These are phyloP conservation scores for Mrakia blollopis DNA, from an alignment of 768 basidiomycete genomes.

Conservation along the genomic window DNA sequence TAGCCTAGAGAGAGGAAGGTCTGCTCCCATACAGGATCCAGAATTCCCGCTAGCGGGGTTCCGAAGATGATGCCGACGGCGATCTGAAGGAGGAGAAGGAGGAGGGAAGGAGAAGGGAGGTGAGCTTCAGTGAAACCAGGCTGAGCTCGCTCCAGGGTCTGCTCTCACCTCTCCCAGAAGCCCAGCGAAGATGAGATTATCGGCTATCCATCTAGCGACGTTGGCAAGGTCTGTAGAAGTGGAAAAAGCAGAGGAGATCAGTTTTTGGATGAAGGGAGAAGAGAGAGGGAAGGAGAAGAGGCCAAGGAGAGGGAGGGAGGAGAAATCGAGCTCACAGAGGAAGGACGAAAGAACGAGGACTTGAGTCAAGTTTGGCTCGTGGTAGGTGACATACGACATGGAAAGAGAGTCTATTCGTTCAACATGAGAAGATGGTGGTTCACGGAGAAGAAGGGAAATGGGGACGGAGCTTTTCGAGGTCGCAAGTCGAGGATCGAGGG, in stretches of 20 bases:
- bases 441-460: background rate
- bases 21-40: slow-evolving; percentile 45
- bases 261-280: no score
- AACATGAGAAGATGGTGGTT: background rate
- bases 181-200: slow-evolving; percentile 49
- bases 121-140: background rate
- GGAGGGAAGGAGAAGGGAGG: slow-evolving; percentile 30
- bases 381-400: slow-evolving; percentile 40
- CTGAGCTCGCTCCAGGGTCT: background rate
- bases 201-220: slow-evolving; percentile 49
- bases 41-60: slow-evolving; percentile 51
- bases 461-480: no score
- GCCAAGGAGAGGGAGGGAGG: no score
- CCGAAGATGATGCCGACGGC: slow-evolving; percentile 57
- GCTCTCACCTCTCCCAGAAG: slow-evolving; percentile 16
- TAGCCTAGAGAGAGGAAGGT: slow-evolving; percentile 52
- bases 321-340: slow-evolving; percentile 42
- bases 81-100: slow-evolving; percentile 51
- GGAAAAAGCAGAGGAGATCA: background rate
- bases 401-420: background rate
- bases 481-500: background rate
- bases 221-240: slow-evolving; percentile 48
- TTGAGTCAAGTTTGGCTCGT: slow-evolving; percentile 42
- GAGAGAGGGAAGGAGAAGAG: background rate
- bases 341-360: slow-evolving; percentile 55